Evolutionary conservation across 1,284 basidiomycete species (phyloP).

Genomic region (Albatrellus sp.): DNA sequence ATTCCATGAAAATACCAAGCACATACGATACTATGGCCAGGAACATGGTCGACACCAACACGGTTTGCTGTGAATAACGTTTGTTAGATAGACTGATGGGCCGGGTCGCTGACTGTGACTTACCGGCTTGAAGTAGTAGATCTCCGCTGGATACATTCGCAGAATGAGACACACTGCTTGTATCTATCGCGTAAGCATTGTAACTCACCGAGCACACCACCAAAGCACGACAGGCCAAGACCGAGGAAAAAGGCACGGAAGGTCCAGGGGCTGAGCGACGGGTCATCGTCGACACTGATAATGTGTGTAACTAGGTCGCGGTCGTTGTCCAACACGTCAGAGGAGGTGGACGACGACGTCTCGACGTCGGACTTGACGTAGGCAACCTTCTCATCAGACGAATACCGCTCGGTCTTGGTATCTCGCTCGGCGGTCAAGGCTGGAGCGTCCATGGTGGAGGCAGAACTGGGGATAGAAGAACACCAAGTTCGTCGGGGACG

Average conservation of each 20-base stretch:
- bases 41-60: conserved; percentile 15
- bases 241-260: conserved; percentile 10
- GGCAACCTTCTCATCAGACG: conserved; percentile 16
- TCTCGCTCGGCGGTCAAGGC: neutral
- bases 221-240: conserved; percentile 25
- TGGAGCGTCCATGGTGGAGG: neutral
- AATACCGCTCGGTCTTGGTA: conserved; percentile 16
- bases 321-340: conserved; percentile 27
- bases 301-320: conserved; percentile 37
- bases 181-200: neutral
- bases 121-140: conserved; percentile 16
- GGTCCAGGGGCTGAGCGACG: conserved; percentile 8
- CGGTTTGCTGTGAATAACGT: conserved; percentile 10
- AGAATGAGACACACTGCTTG: neutral
- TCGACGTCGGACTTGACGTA: conserved; percentile 21
- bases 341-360: conserved; percentile 14
- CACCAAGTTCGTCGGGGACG: too few relatives aligned
- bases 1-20: conserved; percentile 15
- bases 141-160: conserved; percentile 9
- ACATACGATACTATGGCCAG: conserved; percentile 16
- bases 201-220: conserved; percentile 15
- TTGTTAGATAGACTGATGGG: neutral
- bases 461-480: too few relatives aligned
- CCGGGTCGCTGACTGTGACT: neutral
- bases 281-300: conserved; percentile 29